phyloP scores from a whole-genome alignment of 805 yeast genomes.

The Ogataea pignaliae region DNA sequence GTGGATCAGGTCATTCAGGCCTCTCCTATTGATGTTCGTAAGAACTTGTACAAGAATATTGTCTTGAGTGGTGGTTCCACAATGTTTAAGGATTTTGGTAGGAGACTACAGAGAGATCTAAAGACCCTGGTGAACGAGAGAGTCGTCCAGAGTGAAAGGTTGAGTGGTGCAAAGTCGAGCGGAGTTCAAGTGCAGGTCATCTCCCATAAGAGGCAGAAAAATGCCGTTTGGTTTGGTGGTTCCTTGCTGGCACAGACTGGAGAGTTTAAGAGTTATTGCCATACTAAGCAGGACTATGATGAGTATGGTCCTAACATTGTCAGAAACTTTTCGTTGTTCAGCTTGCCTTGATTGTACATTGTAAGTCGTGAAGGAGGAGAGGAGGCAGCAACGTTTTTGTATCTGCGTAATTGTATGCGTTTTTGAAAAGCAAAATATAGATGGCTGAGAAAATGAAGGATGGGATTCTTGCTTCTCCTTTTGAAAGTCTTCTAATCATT shows the following conservation, averaged over 20 bases:
- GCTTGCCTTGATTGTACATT: constrained; percentile 65
- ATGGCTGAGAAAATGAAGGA: too few species aligned
- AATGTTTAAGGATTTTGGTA: constrained; percentile 97
- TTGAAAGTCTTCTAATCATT: too few species aligned
- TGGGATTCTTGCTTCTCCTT: too few species aligned
- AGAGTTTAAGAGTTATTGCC: constrained; percentile 93
- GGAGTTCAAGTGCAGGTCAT: constrained; percentile 98
- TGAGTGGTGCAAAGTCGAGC: constrained; percentile 72
- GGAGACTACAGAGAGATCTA: constrained; percentile 94
- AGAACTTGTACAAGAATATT: constrained; percentile 90
- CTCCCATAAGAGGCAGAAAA: constrained; percentile 93
- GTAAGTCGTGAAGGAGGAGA: not conserved
- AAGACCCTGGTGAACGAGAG: constrained; percentile 84
- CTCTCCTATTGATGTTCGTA: constrained; percentile 96
- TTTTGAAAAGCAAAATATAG: not conserved
- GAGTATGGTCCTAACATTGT: constrained; percentile 98
- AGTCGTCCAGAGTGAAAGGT: constrained; percentile 72
- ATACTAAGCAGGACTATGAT: constrained; percentile 95
- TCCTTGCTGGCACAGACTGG: constrained; percentile 94
- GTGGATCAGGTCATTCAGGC: constrained; percentile 94
- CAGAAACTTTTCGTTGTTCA: constrained; percentile 91
- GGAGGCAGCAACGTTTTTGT: too few species aligned
- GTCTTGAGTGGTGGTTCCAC: constrained; percentile 98
- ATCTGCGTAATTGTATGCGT: not conserved
- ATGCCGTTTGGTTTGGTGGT: constrained; percentile 99